phyloP scores from a whole-genome alignment of 1,139 yeast species.

The Pichiaceae sp. region DNA sequence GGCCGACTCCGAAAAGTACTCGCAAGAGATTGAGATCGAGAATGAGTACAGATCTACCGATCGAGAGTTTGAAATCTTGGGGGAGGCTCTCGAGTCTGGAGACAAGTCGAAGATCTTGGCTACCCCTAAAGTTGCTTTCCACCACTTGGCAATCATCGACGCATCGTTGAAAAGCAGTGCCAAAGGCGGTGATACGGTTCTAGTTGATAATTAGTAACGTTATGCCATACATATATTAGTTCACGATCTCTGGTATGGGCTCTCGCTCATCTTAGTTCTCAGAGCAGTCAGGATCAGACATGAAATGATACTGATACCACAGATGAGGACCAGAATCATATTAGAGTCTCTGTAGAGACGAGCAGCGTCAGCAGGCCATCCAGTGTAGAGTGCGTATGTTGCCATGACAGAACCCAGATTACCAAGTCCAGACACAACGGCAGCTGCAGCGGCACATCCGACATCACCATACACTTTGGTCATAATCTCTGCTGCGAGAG shows the following conservation, averaged over 20 bases:
- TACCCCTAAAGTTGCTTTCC: slow-evolving; percentile 73
- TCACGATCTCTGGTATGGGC: background rate
- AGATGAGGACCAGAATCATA: slow-evolving; percentile 75
- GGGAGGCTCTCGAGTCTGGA: slow-evolving; percentile 55
- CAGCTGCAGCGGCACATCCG: slow-evolving; percentile 78
- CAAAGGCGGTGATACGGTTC: slow-evolving; percentile 45
- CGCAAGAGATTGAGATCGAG: slow-evolving; percentile 34
- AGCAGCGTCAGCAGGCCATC: slow-evolving; percentile 74
- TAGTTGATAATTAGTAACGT: background rate
- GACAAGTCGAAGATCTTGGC: slow-evolving; percentile 53
- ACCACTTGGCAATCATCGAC: slow-evolving; percentile 81
- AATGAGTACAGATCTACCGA: slow-evolving; percentile 52
- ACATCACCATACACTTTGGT: slow-evolving; percentile 68
- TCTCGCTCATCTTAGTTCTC: slow-evolving; percentile 11
- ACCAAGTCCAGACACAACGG: slow-evolving; percentile 78
- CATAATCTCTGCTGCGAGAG: slow-evolving; percentile 78
- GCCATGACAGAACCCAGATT: slow-evolving; percentile 81
- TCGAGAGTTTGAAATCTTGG: slow-evolving; percentile 67
- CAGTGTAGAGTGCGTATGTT: slow-evolving; percentile 75
- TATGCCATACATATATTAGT: background rate
- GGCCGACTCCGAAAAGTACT: slow-evolving; percentile 39
- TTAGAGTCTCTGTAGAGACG: slow-evolving; percentile 62
- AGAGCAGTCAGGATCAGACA: slow-evolving; percentile 24
- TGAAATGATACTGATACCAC: slow-evolving; percentile 60
- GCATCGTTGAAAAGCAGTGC: slow-evolving; percentile 68